Evolutionary conservation across 1,284 basidiomycete genomes (phyloP).

Genomic region (Irpex rosettiformis): DNA sequence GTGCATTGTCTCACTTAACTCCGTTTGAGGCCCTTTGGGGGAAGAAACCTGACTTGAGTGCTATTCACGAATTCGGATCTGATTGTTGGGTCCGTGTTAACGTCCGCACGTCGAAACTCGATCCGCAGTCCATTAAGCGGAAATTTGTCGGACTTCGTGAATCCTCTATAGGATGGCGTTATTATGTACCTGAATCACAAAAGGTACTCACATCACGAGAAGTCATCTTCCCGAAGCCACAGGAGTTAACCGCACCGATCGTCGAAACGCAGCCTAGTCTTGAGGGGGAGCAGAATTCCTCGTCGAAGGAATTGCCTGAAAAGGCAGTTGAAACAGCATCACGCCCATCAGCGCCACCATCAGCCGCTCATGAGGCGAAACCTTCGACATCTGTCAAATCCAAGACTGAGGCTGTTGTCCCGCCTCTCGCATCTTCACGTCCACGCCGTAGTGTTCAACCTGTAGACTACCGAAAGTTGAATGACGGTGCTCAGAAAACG

Average conservation of each 20-base stretch:
- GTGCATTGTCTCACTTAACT: constrained; percentile 7
- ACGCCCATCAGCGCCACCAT: not conserved
- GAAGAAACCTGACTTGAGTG: constrained; percentile 16
- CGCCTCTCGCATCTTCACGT: not conserved
- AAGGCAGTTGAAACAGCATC: not conserved
- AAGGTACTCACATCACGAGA: constrained; percentile 21
- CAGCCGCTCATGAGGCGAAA: not conserved
- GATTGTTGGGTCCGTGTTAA: constrained; percentile 19
- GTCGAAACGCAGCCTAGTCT: not conserved
- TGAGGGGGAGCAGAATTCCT: constrained; percentile 3
- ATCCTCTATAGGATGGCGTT: constrained; percentile 15
- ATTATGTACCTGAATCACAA: constrained; percentile 17
- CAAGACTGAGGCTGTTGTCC: not conserved
- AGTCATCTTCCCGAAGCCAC: constrained; percentile 20
- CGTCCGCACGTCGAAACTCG: constrained; percentile 13
- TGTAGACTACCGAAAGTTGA: constrained; percentile 3
- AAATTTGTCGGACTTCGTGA: constrained; percentile 23
- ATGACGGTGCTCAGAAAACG: not conserved
- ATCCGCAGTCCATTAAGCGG: constrained; percentile 18
- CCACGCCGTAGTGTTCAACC: not conserved
- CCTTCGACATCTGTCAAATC: not conserved
- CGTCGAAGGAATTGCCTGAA: not conserved
- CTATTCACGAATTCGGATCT: constrained; percentile 25
- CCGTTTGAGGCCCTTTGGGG: constrained; percentile 14
- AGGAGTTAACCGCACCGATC: not conserved